Evolutionary conservation across 306 rosid species (phyloP).

Genomic region (Aeschynomene evenia): DNA sequence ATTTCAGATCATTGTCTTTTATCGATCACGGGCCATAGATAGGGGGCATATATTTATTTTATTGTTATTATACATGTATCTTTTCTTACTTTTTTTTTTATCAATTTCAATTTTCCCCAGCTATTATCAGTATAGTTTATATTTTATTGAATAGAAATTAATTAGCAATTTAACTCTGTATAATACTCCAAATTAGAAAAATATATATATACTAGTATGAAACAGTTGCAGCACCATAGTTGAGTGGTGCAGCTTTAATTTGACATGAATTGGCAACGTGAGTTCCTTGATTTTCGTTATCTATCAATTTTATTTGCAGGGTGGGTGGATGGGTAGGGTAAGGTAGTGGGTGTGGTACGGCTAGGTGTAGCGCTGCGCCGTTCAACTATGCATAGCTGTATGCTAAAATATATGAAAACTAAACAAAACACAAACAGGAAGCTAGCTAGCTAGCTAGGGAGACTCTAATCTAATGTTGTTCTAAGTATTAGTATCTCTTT

Average conservation of each 20-base stretch:
- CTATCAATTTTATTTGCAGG: background rate
- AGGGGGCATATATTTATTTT: background rate
- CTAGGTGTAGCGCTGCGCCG: conserved; percentile 35
- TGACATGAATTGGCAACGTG: conserved; percentile 21
- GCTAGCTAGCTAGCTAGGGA: too few relatives aligned
- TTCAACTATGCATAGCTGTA: conserved; percentile 38
- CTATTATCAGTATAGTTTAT: conserved; percentile 7
- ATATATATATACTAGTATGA: too few relatives aligned
- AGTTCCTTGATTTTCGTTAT: conserved; percentile 2
- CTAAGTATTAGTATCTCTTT: too few relatives aligned
- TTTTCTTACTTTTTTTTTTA: background rate
- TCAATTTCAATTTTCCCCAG: conserved; percentile 24
- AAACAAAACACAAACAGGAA: conserved; percentile 27
- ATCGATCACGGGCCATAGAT: conserved; percentile 32
- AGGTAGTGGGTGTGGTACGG: conserved; percentile 25
- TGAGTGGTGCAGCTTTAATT: conserved; percentile 21
- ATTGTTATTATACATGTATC: background rate
- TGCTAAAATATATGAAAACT: conserved; percentile 11
- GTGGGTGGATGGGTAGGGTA: conserved; percentile 39
- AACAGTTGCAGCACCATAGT: conserved; percentile 11
- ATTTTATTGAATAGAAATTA: conserved; percentile 29
- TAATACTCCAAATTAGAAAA: too few relatives aligned
- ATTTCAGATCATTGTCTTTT: conserved; percentile 45
- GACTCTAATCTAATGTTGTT: too few relatives aligned
- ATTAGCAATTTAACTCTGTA: too few relatives aligned